A percentile compares a stretch with the other conserved stretches of the same genome.
Evolutionary conservation across 306 rosid genomes (phyloP).

Genomic region (Trifolium subterraneum): DNA sequence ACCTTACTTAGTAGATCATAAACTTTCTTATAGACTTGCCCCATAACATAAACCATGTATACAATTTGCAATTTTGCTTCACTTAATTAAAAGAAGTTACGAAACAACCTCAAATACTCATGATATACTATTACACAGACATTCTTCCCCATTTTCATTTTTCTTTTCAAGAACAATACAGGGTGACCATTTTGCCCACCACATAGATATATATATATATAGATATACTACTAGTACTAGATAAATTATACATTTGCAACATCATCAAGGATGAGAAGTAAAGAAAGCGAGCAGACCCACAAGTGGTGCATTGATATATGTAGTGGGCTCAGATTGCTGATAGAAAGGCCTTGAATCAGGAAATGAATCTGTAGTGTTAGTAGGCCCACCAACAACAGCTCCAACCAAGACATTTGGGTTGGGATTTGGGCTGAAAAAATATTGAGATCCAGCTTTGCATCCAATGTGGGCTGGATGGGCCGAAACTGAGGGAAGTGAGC

Average conservation of each 20-base stretch:
- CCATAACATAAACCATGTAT: constrained; percentile 39
- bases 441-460: constrained; percentile 82
- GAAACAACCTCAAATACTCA: constrained; percentile 31
- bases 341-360: constrained; percentile 91
- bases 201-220: constrained; percentile 35
- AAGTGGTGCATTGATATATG: constrained; percentile 81
- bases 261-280: constrained; percentile 71
- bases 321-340: constrained; percentile 94
- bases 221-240: background rate
- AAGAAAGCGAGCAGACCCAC: constrained; percentile 93
- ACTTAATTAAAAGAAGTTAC: constrained; percentile 9
- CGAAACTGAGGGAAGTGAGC: constrained; percentile 78
- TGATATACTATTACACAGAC: constrained; percentile 38
- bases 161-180: background rate
- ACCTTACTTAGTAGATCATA: background rate
- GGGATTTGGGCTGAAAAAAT: constrained; percentile 69
- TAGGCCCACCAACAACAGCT: constrained; percentile 92
- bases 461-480: constrained; percentile 81
- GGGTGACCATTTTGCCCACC: constrained; percentile 62
- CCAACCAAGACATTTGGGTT: constrained; percentile 83
- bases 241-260: background rate
- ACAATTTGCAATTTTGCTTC: constrained; percentile 40
- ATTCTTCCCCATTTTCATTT: constrained; percentile 17
- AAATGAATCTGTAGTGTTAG: constrained; percentile 71
- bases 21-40: constrained; percentile 28